A percentile compares a stretch with the other conserved stretches of the same genome.
These are phyloP conservation scores for Madurella fahalii DNA, from an alignment of 2,329 filamentous ascomycete genomes.

Conservation along the genomic window DNA sequence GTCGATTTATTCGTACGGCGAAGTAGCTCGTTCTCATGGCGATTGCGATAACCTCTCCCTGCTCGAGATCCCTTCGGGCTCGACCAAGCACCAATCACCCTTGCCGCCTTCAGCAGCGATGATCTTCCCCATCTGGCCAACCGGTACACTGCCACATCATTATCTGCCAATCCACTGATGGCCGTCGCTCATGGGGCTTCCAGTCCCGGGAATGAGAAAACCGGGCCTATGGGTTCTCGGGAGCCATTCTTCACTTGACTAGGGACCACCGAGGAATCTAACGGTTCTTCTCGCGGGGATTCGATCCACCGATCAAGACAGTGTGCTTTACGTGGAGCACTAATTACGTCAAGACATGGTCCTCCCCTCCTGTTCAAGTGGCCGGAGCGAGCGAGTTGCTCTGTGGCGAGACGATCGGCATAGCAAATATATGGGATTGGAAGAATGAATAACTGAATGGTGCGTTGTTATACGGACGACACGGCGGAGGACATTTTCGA, in stretches of 20 bases:
- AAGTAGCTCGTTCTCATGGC: constrained; percentile 40
- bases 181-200: constrained; percentile 40
- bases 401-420: constrained; percentile 44
- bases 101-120: constrained; percentile 46
- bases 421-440: constrained; percentile 32
- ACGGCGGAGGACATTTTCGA: constrained; percentile 36
- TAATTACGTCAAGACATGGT: constrained; percentile 42
- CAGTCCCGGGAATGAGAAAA: constrained; percentile 41
- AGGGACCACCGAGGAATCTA: constrained; percentile 33
- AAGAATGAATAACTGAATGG: constrained; percentile 25
- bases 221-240: constrained; percentile 40
- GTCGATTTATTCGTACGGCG: constrained; percentile 39
- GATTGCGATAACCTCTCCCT: constrained; percentile 47
- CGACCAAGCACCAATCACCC: constrained; percentile 28
- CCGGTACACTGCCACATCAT: constrained; percentile 41
- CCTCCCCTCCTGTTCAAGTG: constrained; percentile 34
- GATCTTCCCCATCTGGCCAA: constrained; percentile 1
- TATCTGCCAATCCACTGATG: constrained; percentile 43
- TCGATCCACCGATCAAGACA: constrained; percentile 45
- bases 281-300: constrained; percentile 44
- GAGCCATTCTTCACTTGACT: constrained; percentile 43
- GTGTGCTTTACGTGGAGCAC: constrained; percentile 43
- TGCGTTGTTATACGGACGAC: constrained; percentile 45
- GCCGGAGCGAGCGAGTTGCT: constrained; percentile 33
- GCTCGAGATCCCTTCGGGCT: constrained; percentile 35